phyloP scores from a whole-genome alignment of 176 grass and related monocot genomes.

The Canna indica region DNA sequence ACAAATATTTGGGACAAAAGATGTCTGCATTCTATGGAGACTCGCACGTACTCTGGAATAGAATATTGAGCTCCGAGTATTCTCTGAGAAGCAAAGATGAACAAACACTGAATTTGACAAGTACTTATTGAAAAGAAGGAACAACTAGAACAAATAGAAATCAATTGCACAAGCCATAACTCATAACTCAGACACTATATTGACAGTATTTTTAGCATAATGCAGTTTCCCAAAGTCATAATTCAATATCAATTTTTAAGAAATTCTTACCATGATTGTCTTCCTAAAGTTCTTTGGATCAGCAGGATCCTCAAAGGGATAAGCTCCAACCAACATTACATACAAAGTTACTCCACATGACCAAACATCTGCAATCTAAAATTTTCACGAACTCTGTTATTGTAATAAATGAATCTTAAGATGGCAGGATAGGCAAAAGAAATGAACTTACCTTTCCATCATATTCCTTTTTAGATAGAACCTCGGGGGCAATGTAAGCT shows the following conservation, averaged over 20 bases:
- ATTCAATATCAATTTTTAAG: too few relatives aligned
- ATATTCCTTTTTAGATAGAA: slow-evolving; percentile 8
- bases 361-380: slow-evolving; percentile 17
- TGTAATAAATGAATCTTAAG: neutral
- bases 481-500: slow-evolving; percentile 16
- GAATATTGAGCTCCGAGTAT: slow-evolving; percentile 2
- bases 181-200: too few relatives aligned
- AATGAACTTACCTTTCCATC: slow-evolving; percentile 15
- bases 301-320: slow-evolving; percentile 11
- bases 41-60: neutral
- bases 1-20: slow-evolving; percentile 12
- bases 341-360: slow-evolving; percentile 17
- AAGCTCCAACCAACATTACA: slow-evolving; percentile 18
- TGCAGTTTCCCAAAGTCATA: too few relatives aligned
- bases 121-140: neutral
- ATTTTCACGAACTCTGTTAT: neutral
- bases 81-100: neutral
- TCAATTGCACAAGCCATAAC: neutral
- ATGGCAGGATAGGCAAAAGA: neutral
- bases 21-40: slow-evolving; percentile 7
- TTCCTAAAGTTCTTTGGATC: slow-evolving; percentile 18
- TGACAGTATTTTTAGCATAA: too few relatives aligned
- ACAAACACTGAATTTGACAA: neutral
- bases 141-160: neutral
- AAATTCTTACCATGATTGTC: slow-evolving; percentile 3